Evolutionary conservation across 176 grass and related monocot species (phyloP).

Genomic region (Carex scoparia): DNA sequence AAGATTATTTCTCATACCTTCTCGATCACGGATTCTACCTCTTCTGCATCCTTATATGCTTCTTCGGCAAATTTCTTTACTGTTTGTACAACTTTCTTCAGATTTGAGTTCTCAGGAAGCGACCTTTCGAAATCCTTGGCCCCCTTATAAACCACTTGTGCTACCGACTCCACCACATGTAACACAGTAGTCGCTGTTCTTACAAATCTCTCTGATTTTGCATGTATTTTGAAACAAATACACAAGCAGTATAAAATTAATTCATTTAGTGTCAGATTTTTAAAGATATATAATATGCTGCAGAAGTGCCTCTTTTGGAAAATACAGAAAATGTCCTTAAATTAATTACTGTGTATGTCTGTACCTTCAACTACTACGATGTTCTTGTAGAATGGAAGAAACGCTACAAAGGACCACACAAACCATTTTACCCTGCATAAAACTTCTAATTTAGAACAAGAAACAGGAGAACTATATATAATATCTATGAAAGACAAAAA

Average conservation of each 20-base stretch:
- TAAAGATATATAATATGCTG: background rate
- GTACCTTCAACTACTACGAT: constrained; percentile 25
- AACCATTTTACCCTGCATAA: constrained; percentile 24
- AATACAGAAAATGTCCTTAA: background rate
- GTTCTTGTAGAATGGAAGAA: constrained; percentile 29
- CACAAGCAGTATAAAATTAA: background rate
- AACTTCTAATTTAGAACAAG: background rate
- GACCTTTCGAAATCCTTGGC: constrained; percentile 29
- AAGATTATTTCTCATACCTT: constrained; percentile 35
- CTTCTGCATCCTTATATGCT: constrained; percentile 51
- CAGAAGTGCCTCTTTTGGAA: background rate
- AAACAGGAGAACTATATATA: background rate
- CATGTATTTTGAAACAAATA: background rate
- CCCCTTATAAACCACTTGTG: constrained; percentile 45
- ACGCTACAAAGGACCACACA: background rate
- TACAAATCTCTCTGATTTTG: constrained; percentile 32
- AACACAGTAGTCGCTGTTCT: constrained; percentile 23
- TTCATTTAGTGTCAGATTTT: background rate
- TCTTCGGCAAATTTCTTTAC: constrained; percentile 46
- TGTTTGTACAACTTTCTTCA: constrained; percentile 35
- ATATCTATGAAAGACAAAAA: background rate
- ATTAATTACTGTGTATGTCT: background rate
- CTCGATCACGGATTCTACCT: constrained; percentile 38
- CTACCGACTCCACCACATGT: constrained; percentile 50
- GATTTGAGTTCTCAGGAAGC: constrained; percentile 43